phyloP scores from a whole-genome alignment of 495 filamentous ascomycete genomes.

The Jackrogersella minutella region DNA sequence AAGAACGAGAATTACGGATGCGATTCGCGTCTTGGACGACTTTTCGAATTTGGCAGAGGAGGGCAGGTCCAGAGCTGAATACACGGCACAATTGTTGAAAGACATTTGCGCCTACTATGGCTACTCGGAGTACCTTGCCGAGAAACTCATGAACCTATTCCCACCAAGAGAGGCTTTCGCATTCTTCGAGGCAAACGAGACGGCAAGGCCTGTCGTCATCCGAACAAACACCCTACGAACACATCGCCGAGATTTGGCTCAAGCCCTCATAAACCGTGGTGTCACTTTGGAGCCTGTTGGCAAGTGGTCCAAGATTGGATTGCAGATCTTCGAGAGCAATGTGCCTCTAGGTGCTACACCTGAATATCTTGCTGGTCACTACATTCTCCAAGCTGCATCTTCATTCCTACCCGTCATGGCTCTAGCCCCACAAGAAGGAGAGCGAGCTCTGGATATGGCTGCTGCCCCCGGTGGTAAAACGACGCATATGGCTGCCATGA shows the following conservation, averaged over 20 bases:
- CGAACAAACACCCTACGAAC: constrained; percentile 96
- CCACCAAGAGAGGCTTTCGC: constrained; percentile 93
- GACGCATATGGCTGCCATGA: constrained; percentile 93
- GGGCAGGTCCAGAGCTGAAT: constrained; percentile 83
- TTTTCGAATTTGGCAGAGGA: constrained; percentile 80
- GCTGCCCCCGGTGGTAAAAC: constrained; percentile 97
- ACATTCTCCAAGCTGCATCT: constrained; percentile 95
- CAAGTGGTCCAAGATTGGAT: constrained; percentile 97
- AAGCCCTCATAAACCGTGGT: constrained; percentile 94
- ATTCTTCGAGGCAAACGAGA: constrained; percentile 99
- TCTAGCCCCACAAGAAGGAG: constrained; percentile 89
- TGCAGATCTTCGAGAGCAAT: constrained; percentile 92
- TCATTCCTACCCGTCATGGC: constrained; percentile 99
- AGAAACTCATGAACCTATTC: constrained; percentile 91
- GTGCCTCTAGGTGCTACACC: constrained; percentile 98
- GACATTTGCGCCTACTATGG: constrained; percentile 95
- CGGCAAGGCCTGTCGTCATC: constrained; percentile 76
- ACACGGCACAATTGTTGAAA: constrained; percentile 83
- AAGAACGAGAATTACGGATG: constrained; percentile 90
- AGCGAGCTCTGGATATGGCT: constrained; percentile 90
- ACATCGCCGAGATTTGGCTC: constrained; percentile 88
- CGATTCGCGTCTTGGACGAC: constrained; percentile 87
- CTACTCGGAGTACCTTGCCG: constrained; percentile 82
- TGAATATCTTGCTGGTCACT: constrained; percentile 95
- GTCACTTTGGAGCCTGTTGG: constrained; percentile 96